Percentiles rank a stretch among this genome's conserved stretches.
Evolutionary conservation across 1,139 yeast genomes (phyloP).

Genomic region (Lodderomyces oxycetoniae): DNA sequence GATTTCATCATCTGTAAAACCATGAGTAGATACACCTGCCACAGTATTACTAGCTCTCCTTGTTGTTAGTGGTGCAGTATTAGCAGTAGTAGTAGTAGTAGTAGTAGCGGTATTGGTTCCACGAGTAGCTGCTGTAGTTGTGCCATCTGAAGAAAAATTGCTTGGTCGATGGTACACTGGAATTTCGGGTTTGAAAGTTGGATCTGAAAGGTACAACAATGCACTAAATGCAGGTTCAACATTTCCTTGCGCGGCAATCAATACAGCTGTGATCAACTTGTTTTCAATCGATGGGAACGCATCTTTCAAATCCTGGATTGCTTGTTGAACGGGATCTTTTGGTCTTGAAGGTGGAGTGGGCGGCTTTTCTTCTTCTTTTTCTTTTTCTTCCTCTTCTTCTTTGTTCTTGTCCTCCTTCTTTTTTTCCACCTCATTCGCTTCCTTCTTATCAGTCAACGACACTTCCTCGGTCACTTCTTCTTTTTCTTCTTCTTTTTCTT

Average conservation of each 20-base stretch:
- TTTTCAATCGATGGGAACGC: slow-evolving; percentile 81
- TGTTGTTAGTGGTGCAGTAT: too few relatives aligned
- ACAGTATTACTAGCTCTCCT: slow-evolving; percentile 15
- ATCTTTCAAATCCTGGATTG: slow-evolving; percentile 56
- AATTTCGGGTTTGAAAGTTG: slow-evolving; percentile 60
- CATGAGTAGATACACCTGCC: slow-evolving; percentile 19
- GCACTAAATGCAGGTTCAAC: slow-evolving; percentile 89
- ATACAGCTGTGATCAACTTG: slow-evolving; percentile 65
- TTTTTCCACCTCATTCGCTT: background rate
- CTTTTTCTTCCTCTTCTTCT: slow-evolving; percentile 11
- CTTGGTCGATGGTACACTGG: slow-evolving; percentile 28
- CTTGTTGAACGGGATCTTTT: slow-evolving; percentile 49
- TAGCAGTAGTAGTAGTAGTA: background rate
- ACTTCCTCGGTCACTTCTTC: background rate
- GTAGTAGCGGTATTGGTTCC: slow-evolving; percentile 3
- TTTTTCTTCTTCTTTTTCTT: slow-evolving; percentile 1
- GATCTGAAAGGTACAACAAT: slow-evolving; percentile 74
- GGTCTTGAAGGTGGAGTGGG: slow-evolving; percentile 80
- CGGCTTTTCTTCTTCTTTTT: slow-evolving; percentile 27
- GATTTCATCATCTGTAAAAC: slow-evolving; percentile 61
- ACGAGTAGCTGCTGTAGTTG: slow-evolving; percentile 9
- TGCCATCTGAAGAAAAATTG: slow-evolving; percentile 7
- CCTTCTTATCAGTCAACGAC: background rate
- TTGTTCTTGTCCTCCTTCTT: background rate
- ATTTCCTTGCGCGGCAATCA: slow-evolving; percentile 79